Evolutionary conservation across 2,329 filamentous ascomycete species (phyloP), one percentile per base, ranked within the genome.

Genomic region (Berkeleyomyces basicola): DNA sequence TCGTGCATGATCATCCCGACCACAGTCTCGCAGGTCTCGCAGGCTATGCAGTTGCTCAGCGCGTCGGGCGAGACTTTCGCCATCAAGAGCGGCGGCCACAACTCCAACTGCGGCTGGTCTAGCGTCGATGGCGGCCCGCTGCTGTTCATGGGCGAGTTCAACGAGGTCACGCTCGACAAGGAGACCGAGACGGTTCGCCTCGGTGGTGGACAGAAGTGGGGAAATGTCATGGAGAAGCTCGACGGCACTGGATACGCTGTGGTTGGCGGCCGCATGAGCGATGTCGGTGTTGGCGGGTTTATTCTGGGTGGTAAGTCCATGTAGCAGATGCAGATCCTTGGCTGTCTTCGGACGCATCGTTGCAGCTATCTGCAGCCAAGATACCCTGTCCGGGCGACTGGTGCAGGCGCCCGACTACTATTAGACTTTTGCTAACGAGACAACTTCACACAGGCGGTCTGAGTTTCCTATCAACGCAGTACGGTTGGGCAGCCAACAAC

Each of bases 181-280:
- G 59, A 63, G 10, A 70, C 71, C 7, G 67, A 68, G 1, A 72
- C 71, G 1, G 74, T 75, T 4, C 71, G 69, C 14, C 69, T 80
- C 11, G 78, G 77, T 0, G 68, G 75, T 0, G 79, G 78, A 1
- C 72, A 73, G 36, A 70, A 73, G 3, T 81, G 78, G 79, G 64
- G 63, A 0, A 61, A 66, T 7, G 66, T 69, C 6, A 70, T 70
- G 43, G 65, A 66, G 33, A 55, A 63, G 7, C 60, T 71, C 9
- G 67, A 68, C 37, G 67, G 70, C 4, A 66, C 74, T 37, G 71
- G 71, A 1, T 67, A 77, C 11, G 70, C 72, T 1, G 75, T 77
- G 2, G 71, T 74, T 0, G 78, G 77, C 0, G 77, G 77, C 1
- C 72, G 78, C 14, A 71, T 72, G 10, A 69, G 73, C 0, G 66